Conservation (phyloP, 2,329 filamentous ascomycete genomes). For the Hypomyces perniciosus region DNA sequence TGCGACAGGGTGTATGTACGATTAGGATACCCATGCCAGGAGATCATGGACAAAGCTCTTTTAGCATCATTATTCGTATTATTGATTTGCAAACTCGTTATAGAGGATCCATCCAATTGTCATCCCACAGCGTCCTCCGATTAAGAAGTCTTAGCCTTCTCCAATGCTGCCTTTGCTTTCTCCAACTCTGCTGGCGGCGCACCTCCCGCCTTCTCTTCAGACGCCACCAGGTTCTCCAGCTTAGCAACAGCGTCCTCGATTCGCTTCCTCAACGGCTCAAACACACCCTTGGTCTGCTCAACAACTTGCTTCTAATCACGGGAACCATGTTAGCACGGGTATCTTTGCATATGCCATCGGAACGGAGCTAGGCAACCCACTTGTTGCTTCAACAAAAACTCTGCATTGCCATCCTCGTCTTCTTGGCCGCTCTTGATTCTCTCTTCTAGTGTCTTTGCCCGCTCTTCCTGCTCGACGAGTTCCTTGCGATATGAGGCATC, state of each 20-base stretch:
- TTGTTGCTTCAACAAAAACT: conserved; percentile 80
- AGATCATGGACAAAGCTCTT: conserved; percentile 3
- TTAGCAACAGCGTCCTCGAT: conserved; percentile 66
- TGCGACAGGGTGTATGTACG: conserved; percentile 14
- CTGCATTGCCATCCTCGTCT: conserved; percentile 65
- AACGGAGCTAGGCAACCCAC: conserved; percentile 43
- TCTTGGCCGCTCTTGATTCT: conserved; percentile 45
- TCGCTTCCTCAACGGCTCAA: conserved; percentile 64
- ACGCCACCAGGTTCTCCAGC: conserved; percentile 70
- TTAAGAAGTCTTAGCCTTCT: conserved; percentile 37
- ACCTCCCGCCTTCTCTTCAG: conserved; percentile 43
- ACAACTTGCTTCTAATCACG: conserved; percentile 62
- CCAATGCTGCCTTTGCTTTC: conserved; percentile 49
- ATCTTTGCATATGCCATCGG: not conserved
- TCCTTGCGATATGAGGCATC: conserved; percentile 88
- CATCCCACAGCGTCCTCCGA: not conserved
- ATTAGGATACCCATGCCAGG: conserved; percentile 16
- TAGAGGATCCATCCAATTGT: not conserved
- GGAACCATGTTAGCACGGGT: conserved; percentile 3
- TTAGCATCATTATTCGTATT: not conserved
- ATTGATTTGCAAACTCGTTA: not conserved
- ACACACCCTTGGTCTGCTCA: conserved; percentile 82
- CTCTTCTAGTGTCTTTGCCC: conserved; percentile 61
- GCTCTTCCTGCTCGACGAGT: conserved; percentile 64
- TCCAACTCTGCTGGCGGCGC: conserved; percentile 43